phyloP scores from a whole-genome alignment of 2,329 filamentous ascomycete species.

The Dactylellina leptospora region DNA sequence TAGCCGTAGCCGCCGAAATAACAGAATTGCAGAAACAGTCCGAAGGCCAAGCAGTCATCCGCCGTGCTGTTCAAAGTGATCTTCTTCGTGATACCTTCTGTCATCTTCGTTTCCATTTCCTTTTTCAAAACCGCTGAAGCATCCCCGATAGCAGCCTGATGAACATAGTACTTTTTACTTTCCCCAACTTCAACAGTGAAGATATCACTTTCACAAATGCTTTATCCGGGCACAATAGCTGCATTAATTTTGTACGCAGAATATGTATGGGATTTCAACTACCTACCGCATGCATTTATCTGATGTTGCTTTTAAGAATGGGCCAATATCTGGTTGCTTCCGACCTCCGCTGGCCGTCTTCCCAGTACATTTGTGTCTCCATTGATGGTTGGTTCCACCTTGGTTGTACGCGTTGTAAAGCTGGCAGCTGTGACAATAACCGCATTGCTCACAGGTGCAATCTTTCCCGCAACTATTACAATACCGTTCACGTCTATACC shows the following conservation, averaged over 20 bases:
- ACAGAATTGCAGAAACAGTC: conserved; percentile 28
- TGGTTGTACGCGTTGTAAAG: background rate
- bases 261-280: background rate
- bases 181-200: conserved; percentile 26
- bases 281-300: conserved; percentile 17
- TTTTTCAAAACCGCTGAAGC: conserved; percentile 35
- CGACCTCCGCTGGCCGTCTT: background rate
- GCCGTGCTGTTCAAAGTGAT: conserved; percentile 13
- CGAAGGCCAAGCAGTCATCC: conserved; percentile 8
- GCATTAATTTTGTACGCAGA: background rate
- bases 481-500: conserved; percentile 1
- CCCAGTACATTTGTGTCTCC: conserved; percentile 14
- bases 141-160: conserved; percentile 20
- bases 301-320: conserved; percentile 9
- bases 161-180: conserved; percentile 15
- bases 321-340: background rate
- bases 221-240: background rate
- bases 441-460: conserved; percentile 20
- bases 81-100: conserved; percentile 14
- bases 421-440: conserved; percentile 33
- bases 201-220: conserved; percentile 24
- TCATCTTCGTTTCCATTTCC: conserved; percentile 20
- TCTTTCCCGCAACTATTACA: conserved; percentile 16
- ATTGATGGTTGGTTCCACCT: background rate
- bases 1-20: conserved; percentile 41